A percentile compares a stretch with the other conserved stretches of the same genome.
phyloP scores from a whole-genome alignment of 1,284 basidiomycete genomes.

The Gomphus bonarii region DNA sequence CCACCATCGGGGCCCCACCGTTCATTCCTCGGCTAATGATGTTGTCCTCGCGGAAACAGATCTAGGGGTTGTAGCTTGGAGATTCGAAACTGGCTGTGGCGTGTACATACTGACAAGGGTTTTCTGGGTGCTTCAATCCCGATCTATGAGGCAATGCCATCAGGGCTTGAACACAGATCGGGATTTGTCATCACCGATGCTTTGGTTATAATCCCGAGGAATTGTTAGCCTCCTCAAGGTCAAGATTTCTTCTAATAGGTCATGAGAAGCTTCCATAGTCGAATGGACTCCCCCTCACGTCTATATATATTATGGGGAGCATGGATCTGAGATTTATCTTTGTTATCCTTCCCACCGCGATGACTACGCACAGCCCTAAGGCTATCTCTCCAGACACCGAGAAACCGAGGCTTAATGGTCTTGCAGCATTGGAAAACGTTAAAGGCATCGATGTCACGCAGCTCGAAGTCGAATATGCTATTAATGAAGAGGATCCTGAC shows the following conservation, averaged over 20 bases:
- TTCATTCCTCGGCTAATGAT: neutral
- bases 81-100: too few species aligned
- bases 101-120: too few species aligned
- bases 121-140: neutral
- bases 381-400: neutral
- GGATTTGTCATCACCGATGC: too few species aligned
- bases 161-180: too few species aligned
- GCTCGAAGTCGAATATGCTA: neutral
- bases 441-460: neutral
- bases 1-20: neutral
- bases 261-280: neutral
- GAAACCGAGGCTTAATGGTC: neutral
- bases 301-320: neutral
- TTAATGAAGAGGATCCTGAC: slow-evolving; percentile 3
- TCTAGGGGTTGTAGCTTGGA: neutral
- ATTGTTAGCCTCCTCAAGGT: neutral
- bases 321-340: neutral
- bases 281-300: neutral
- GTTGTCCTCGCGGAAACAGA: neutral
- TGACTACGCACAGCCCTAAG: neutral
- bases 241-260: neutral
- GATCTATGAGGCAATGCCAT: too few species aligned
- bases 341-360: neutral
- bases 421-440: neutral
- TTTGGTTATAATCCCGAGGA: too few species aligned